These are phyloP conservation scores for Ophiobolus disseminans DNA, from an alignment of 2,329 filamentous ascomycete genomes.

Conservation along the genomic window DNA sequence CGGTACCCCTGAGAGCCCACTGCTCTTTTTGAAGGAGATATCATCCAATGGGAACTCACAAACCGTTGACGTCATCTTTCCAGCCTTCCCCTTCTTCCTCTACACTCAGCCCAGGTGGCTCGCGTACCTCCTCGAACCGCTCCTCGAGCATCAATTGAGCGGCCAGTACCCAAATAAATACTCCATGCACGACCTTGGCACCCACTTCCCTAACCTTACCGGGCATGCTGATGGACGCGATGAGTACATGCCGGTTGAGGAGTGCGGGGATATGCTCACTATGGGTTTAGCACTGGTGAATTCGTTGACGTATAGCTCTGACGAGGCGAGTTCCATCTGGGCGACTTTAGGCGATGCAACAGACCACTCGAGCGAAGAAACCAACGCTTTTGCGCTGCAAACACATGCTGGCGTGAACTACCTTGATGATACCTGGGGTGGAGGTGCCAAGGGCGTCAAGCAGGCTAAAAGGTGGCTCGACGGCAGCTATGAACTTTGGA, in stretches of 20 bases:
- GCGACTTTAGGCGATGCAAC: conserved; percentile 53
- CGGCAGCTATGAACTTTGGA: conserved; percentile 74
- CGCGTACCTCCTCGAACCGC: conserved; percentile 77
- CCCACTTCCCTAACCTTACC: conserved; percentile 77
- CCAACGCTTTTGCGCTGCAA: conserved; percentile 58
- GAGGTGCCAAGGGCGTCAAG: conserved; percentile 59
- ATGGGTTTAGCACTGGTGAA: conserved; percentile 82
- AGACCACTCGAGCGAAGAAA: conserved; percentile 27
- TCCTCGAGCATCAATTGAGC: conserved; percentile 81
- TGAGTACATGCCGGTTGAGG: conserved; percentile 78
- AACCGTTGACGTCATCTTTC: conserved; percentile 88
- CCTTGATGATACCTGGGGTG: conserved; percentile 69
- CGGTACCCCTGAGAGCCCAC: conserved; percentile 71
- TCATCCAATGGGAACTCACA: conserved; percentile 85
- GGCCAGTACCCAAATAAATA: conserved; percentile 85
- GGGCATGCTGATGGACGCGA: conserved; percentile 74
- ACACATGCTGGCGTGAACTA: conserved; percentile 59
- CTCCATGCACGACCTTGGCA: conserved; percentile 77
- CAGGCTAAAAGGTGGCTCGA: conserved; percentile 70
- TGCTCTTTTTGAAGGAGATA: conserved; percentile 85
- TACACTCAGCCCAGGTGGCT: conserved; percentile 85
- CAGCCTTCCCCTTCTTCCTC: conserved; percentile 83
- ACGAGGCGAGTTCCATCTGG: conserved; percentile 65
- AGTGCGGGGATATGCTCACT: conserved; percentile 83
- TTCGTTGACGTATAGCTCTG: conserved; percentile 69